phyloP scores from a whole-genome alignment of 106 monocot species.

The Hemerocallis citrina region DNA sequence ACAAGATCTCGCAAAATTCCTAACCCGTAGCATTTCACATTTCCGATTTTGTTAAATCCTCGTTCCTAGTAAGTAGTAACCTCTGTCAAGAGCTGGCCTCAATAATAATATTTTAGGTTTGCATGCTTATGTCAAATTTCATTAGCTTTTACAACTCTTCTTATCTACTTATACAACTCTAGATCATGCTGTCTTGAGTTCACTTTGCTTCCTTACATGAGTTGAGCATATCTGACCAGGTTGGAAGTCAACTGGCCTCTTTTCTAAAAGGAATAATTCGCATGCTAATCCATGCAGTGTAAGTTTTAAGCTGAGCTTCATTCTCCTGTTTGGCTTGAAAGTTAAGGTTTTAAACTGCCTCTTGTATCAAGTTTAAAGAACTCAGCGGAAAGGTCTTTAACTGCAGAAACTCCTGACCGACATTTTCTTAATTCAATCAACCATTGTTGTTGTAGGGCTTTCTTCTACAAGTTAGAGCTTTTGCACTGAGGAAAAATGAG shows the following conservation, averaged over 20 bases:
- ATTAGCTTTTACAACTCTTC: too few species aligned
- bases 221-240: constrained; percentile 2
- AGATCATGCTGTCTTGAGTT: too few species aligned
- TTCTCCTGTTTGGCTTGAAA: neutral
- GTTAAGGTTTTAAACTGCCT: neutral
- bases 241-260: neutral
- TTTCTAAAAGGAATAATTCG: constrained; percentile 3
- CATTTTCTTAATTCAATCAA: neutral
- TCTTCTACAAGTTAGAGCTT: constrained; percentile 18
- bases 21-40: too few species aligned
- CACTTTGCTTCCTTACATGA: neutral
- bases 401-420: neutral
- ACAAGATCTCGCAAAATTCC: too few species aligned
- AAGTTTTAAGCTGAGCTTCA: constrained; percentile 8
- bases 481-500: constrained; percentile 33
- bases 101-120: too few species aligned
- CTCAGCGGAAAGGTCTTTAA: neutral
- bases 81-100: too few species aligned
- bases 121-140: too few species aligned
- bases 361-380: too few species aligned
- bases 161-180: too few species aligned
- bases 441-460: constrained; percentile 23
- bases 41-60: too few species aligned
- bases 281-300: constrained; percentile 13
- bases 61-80: too few species aligned